phyloP scores from a whole-genome alignment of 2,329 filamentous ascomycete genomes.

The Orbilia ellipsospora region DNA sequence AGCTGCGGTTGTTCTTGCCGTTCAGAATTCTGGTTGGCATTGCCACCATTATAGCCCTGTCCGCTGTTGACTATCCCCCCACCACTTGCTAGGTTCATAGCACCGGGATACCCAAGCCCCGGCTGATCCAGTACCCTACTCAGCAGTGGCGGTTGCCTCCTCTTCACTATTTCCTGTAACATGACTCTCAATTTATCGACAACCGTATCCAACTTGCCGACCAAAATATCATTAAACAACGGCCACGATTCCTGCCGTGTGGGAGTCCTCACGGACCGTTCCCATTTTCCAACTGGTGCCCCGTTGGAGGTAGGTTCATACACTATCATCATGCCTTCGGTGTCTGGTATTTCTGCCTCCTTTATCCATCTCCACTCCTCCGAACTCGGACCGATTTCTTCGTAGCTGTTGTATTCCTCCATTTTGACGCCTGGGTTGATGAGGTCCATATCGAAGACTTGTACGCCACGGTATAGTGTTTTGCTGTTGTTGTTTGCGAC shows the following conservation, averaged over 20 bases:
- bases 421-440: conserved; percentile 15
- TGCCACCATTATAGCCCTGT: not conserved
- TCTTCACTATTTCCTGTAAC: not conserved
- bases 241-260: too few species aligned
- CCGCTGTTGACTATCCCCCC: too few species aligned
- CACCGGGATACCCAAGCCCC: too few species aligned
- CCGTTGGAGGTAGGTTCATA: not conserved
- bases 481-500: not conserved
- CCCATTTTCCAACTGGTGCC: not conserved
- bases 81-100: too few species aligned
- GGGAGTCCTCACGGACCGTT: not conserved
- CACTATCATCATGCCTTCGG: not conserved
- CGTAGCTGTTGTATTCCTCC: conserved; percentile 14
- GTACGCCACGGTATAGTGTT: conserved; percentile 25
- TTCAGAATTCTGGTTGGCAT: not conserved
- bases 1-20: too few species aligned
- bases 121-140: too few species aligned
- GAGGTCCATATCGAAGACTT: conserved; percentile 15
- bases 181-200: not conserved
- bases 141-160: too few species aligned
- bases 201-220: not conserved
- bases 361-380: conserved; percentile 9
- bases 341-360: not conserved
- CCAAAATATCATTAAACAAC: not conserved
- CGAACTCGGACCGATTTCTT: conserved; percentile 11